Conservation (phyloP, 495 filamentous ascomycete species). For the Trichoderma virens region DNA sequence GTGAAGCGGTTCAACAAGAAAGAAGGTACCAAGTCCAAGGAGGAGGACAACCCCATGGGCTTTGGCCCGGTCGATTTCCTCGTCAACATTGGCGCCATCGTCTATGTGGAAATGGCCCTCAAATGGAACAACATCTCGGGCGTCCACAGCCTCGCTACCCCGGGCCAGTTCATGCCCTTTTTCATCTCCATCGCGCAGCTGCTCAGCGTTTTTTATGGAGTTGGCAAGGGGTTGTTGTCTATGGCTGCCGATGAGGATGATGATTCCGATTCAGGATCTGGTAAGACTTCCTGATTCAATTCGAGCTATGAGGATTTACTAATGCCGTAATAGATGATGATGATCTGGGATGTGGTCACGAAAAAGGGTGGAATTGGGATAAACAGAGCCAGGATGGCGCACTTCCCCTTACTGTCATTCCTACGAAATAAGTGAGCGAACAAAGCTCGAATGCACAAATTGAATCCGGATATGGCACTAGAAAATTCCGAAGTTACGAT, state of each 20-base stretch:
- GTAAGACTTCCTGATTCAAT: neutral
- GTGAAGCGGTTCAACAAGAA: neutral
- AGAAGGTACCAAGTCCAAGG: neutral
- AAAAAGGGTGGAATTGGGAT: too few relatives aligned
- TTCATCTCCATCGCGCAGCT: neutral
- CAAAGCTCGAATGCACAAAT: too few relatives aligned
- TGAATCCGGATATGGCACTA: too few relatives aligned
- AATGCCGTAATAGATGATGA: too few relatives aligned
- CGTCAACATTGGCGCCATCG: conserved; percentile 3
- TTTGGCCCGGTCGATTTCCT: neutral
- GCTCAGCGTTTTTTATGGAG: neutral
- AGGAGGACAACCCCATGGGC: neutral
- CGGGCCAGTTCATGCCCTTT: conserved; percentile 1
- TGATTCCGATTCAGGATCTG: neutral
- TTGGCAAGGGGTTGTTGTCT: neutral
- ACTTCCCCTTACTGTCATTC: too few relatives aligned
- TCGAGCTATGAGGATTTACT: too few relatives aligned
- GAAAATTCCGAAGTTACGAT: too few relatives aligned
- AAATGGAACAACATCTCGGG: conserved; percentile 2
- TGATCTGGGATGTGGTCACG: too few relatives aligned
- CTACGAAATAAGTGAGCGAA: too few relatives aligned
- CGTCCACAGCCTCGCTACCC: neutral
- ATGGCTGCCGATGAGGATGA: neutral
- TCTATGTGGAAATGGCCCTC: conserved; percentile 1
- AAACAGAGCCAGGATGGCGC: too few relatives aligned